phyloP scores from a whole-genome alignment of 441 rosid genomes.

The Bocquillonia castaneifolia region DNA sequence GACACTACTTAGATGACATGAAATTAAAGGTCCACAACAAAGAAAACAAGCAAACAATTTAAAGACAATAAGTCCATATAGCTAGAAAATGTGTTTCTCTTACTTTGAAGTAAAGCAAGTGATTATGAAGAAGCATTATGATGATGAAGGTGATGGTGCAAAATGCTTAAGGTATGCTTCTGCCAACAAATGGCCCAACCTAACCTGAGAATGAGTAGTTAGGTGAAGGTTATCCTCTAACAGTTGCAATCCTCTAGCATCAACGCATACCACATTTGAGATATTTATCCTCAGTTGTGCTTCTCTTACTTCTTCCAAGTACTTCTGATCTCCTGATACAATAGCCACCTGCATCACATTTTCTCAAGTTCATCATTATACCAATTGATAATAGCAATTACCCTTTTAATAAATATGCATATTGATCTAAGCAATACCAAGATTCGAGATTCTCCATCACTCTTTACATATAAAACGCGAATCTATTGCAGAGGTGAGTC shows the following conservation, averaged over 20 bases:
- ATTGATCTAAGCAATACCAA: too few relatives aligned
- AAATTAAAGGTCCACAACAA: too few relatives aligned
- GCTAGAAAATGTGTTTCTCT: too few relatives aligned
- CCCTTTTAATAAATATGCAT: too few relatives aligned
- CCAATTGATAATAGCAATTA: background rate
- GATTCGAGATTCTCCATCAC: too few relatives aligned
- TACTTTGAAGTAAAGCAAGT: background rate
- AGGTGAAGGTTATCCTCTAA: slow-evolving; percentile 68
- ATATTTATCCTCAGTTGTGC: slow-evolving; percentile 57
- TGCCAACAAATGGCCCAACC: slow-evolving; percentile 62
- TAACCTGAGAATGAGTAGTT: slow-evolving; percentile 62
- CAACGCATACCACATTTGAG: slow-evolving; percentile 58
- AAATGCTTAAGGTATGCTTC: slow-evolving; percentile 58
- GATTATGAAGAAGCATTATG: background rate
- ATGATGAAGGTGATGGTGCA: background rate
- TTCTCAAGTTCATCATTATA: background rate
- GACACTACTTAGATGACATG: too few relatives aligned
- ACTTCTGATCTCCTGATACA: slow-evolving; percentile 54
- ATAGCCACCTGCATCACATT: slow-evolving; percentile 55
- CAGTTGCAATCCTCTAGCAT: slow-evolving; percentile 68
- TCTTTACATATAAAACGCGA: too few relatives aligned
- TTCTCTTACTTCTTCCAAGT: slow-evolving; percentile 64
- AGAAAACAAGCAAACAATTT: too few relatives aligned
- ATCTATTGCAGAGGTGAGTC: too few relatives aligned
- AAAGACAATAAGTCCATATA: too few relatives aligned